These are phyloP conservation scores for Ziziphus jujuba DNA, from an alignment of 306 rosid species.

Conservation along the genomic window DNA sequence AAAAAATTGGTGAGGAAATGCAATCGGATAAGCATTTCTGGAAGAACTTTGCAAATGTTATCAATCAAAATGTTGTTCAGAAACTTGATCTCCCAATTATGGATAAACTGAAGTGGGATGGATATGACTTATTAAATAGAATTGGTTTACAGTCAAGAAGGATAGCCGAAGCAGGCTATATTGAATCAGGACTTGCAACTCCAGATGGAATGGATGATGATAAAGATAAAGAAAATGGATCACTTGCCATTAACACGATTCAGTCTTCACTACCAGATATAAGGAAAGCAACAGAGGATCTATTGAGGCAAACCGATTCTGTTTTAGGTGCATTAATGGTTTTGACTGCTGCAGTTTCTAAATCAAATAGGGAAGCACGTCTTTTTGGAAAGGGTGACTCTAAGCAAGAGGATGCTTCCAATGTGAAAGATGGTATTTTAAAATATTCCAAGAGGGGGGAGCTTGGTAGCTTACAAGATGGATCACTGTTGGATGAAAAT, in stretches of 20 bases:
- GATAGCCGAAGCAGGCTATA: constrained; percentile 66
- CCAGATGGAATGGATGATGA: constrained; percentile 48
- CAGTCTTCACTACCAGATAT: constrained; percentile 79
- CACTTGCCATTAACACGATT: constrained; percentile 45
- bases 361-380: constrained; percentile 51
- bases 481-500: constrained; percentile 52
- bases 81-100: constrained; percentile 73
- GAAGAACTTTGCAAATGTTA: constrained; percentile 65
- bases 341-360: constrained; percentile 75
- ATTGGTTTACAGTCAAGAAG: constrained; percentile 75
- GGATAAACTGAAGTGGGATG: constrained; percentile 87
- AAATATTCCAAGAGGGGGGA: constrained; percentile 30
- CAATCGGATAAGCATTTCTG: constrained; percentile 70
- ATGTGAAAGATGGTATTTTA: constrained; percentile 33
- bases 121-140: constrained; percentile 69
- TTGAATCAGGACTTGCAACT: constrained; percentile 89
- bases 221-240: constrained; percentile 36
- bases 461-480: constrained; percentile 43
- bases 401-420: constrained; percentile 36
- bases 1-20: constrained; percentile 35
- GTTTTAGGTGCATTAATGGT: constrained; percentile 89
- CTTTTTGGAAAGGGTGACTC: constrained; percentile 40
- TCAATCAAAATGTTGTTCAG: constrained; percentile 69
- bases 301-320: constrained; percentile 87
- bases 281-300: constrained; percentile 63